Evolutionary conservation across 2,329 filamentous ascomycete genomes (phyloP).

Genomic region (Leptodontidium sp.): DNA sequence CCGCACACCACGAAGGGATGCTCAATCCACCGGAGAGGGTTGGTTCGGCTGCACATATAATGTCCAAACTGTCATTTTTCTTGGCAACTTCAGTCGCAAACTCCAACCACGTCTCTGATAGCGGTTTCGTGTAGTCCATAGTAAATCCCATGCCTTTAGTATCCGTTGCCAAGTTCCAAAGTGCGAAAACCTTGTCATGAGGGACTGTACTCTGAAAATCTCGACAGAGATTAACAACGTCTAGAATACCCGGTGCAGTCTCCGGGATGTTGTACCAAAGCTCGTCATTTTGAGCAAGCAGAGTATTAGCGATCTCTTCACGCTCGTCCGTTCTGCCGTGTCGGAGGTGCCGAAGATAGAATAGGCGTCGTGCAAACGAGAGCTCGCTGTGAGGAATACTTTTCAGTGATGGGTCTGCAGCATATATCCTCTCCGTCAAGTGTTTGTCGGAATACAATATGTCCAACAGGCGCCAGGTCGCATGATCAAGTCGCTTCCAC

Average conservation of each 20-base stretch:
- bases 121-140: slow-evolving; percentile 19
- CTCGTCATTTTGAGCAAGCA: not conserved
- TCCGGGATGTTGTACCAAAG: slow-evolving; percentile 15
- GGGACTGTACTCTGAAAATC: slow-evolving; percentile 28
- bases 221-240: slow-evolving; percentile 19
- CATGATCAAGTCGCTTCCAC: slow-evolving; percentile 25
- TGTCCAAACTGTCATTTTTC: slow-evolving; percentile 21
- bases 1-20: slow-evolving; percentile 23
- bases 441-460: slow-evolving; percentile 21
- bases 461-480: slow-evolving; percentile 23
- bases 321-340: slow-evolving; percentile 7
- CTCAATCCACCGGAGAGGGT: not conserved
- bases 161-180: slow-evolving; percentile 27
- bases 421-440: slow-evolving; percentile 22
- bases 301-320: not conserved
- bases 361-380: slow-evolving; percentile 21
- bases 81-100: slow-evolving; percentile 24
- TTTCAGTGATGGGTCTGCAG: slow-evolving; percentile 13
- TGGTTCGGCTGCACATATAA: slow-evolving; percentile 26
- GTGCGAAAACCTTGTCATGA: slow-evolving; percentile 28
- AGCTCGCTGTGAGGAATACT: slow-evolving; percentile 20
- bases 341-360: slow-evolving; percentile 27
- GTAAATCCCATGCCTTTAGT: slow-evolving; percentile 19
- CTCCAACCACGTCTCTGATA: slow-evolving; percentile 16
- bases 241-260: slow-evolving; percentile 23